A percentile compares a stretch with the other conserved stretches of the same genome.
Evolutionary conservation across 345 rosid genomes (phyloP).

Genomic region (Citrus sp.): DNA sequence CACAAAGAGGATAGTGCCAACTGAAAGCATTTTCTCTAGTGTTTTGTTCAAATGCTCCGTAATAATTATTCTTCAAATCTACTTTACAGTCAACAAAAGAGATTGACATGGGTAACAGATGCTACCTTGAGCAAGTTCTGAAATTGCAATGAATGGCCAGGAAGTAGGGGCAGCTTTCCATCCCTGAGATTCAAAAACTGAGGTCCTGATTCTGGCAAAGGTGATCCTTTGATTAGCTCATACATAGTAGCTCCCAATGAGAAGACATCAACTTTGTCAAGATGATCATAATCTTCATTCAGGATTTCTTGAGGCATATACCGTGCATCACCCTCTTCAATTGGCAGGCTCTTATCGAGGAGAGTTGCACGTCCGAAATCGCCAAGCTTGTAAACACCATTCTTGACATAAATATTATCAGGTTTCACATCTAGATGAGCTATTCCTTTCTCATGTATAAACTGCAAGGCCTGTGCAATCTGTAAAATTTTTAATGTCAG

Average conservation of each 20-base stretch:
- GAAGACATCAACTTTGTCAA: constrained; percentile 91
- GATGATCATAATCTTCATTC: constrained; percentile 78
- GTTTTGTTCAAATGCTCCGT: neutral
- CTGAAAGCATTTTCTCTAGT: neutral
- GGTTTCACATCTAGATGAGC: constrained; percentile 98
- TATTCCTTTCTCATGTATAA: constrained; percentile 74
- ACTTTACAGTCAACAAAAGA: neutral
- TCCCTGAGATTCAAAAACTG: constrained; percentile 66
- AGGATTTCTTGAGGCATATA: constrained; percentile 99
- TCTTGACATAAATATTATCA: constrained; percentile 86
- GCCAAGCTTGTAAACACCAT: constrained; percentile 79
- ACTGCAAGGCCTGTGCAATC: constrained; percentile 83
- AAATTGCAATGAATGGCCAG: constrained; percentile 79
- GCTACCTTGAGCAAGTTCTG: constrained; percentile 88
- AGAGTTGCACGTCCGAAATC: constrained; percentile 97
- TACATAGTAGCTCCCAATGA: constrained; percentile 80
- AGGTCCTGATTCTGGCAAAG: constrained; percentile 73
- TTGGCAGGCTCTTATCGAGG: constrained; percentile 70
- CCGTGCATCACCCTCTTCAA: constrained; percentile 98
- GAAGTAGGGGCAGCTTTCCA: constrained; percentile 86
- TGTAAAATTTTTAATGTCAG: constrained; percentile 32
- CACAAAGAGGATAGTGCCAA: neutral
- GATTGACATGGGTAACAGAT: neutral
- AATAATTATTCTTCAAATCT: neutral
- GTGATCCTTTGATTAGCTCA: constrained; percentile 77